Evolutionary conservation across 345 rosid species (phyloP).

Genomic region (Viola odorata): DNA sequence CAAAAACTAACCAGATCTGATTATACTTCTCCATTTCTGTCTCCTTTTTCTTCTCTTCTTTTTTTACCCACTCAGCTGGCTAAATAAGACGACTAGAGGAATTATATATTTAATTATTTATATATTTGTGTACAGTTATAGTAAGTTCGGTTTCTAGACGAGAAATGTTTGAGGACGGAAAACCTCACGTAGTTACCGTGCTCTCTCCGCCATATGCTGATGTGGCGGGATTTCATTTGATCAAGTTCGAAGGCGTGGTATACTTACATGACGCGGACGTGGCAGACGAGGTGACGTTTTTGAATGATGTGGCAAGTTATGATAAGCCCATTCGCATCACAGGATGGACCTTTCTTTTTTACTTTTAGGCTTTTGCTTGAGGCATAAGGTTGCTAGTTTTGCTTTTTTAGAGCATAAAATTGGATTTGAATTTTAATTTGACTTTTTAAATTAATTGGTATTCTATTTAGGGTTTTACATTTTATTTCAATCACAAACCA

Average conservation of each 20-base stretch:
- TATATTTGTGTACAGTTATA: neutral
- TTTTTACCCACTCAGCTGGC: too few relatives aligned
- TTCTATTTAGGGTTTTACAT: too few relatives aligned
- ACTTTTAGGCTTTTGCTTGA: too few relatives aligned
- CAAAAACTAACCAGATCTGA: conserved; percentile 67
- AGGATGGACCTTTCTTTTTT: neutral
- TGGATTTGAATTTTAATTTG: too few relatives aligned
- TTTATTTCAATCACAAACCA: too few relatives aligned
- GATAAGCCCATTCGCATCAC: neutral
- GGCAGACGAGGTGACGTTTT: neutral
- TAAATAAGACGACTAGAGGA: too few relatives aligned
- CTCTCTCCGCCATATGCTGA: neutral
- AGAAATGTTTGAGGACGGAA: neutral
- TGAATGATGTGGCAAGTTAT: neutral
- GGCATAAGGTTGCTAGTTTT: too few relatives aligned
- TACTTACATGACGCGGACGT: too few relatives aligned
- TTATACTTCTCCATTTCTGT: conserved; percentile 15
- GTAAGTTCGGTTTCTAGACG: neutral
- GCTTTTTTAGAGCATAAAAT: too few relatives aligned
- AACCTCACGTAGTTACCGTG: neutral
- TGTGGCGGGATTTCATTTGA: neutral
- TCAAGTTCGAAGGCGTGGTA: neutral
- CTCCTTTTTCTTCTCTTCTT: neutral
- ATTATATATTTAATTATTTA: too few relatives aligned
- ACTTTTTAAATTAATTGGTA: too few relatives aligned